Conservation (phyloP, 495 filamentous ascomycete genomes). For the Aspergillus wentii region DNA sequence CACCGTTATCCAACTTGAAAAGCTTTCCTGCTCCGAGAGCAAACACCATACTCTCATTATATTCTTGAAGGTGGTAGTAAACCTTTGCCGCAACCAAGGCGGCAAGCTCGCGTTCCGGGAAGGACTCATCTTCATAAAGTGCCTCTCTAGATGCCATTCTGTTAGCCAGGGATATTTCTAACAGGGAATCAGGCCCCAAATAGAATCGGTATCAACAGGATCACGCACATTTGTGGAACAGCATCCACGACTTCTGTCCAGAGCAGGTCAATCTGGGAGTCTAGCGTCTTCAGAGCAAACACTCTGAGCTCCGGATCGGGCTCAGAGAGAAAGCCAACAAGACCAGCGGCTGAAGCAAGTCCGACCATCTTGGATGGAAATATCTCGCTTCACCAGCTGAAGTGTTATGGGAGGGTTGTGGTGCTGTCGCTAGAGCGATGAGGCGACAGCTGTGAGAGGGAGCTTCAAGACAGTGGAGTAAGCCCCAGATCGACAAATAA, state of each 20-base stretch:
- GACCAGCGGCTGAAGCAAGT: conserved; percentile 87
- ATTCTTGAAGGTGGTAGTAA: conserved; percentile 97
- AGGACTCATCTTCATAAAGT: conserved; percentile 92
- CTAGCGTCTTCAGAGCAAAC: conserved; percentile 89
- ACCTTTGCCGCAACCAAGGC: conserved; percentile 95
- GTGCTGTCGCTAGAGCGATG: conserved; percentile 27
- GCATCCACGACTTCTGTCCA: conserved; percentile 95
- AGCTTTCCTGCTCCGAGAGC: conserved; percentile 92
- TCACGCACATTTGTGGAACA: conserved; percentile 87
- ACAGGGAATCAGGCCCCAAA: too few relatives aligned
- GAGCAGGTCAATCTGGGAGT: conserved; percentile 90
- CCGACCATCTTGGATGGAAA: conserved; percentile 67
- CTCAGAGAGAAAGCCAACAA: conserved; percentile 93
- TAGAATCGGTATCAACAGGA: neutral
- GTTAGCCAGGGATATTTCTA: too few relatives aligned
- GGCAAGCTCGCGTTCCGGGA: conserved; percentile 89
- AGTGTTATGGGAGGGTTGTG: conserved; percentile 12
- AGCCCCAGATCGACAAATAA: conserved; percentile 9
- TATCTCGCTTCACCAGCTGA: conserved; percentile 5
- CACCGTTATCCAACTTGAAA: conserved; percentile 84
- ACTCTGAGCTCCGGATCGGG: conserved; percentile 87
- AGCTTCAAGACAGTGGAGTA: conserved; percentile 23
- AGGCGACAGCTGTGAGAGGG: conserved; percentile 33
- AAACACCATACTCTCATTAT: conserved; percentile 98
- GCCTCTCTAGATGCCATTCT: conserved; percentile 65